phyloP scores from a whole-genome alignment of 345 rosid genomes.

The Salix viminalis region DNA sequence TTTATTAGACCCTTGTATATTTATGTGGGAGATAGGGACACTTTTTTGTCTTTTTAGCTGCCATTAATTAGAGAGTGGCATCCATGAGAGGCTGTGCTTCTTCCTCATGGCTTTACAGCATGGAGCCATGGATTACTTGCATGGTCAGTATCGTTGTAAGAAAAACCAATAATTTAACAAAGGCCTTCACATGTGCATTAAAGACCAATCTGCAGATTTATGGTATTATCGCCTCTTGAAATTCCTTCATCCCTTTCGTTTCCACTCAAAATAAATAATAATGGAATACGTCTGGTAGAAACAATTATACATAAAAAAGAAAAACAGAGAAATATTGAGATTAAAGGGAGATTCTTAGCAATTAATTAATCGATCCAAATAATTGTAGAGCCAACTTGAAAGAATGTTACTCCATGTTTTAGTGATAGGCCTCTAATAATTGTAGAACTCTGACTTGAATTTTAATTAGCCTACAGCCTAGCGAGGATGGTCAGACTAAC shows the following conservation, averaged over 20 bases:
- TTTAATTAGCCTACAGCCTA: too few relatives aligned
- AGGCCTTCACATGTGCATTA: constrained; percentile 40
- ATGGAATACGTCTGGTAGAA: background rate
- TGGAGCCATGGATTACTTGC: background rate
- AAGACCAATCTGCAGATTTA: constrained; percentile 12
- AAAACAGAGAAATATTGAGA: background rate
- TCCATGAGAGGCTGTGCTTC: constrained; percentile 26
- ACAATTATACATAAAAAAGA: background rate
- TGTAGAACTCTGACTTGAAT: too few relatives aligned
- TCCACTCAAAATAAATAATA: too few relatives aligned
- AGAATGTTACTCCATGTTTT: background rate
- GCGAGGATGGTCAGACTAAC: too few relatives aligned
- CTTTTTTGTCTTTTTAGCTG: background rate
- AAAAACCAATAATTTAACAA: background rate
- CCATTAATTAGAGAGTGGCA: background rate
- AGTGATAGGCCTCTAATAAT: background rate
- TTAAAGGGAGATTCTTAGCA: too few relatives aligned
- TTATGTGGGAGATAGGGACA: constrained; percentile 1
- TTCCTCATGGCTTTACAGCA: constrained; percentile 32
- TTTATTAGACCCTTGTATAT: constrained; percentile 4
- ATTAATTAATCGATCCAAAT: background rate
- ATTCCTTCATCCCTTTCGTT: background rate
- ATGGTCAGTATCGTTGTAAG: constrained; percentile 7
- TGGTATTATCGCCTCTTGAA: constrained; percentile 4
- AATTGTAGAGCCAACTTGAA: background rate